Conservation (phyloP, 441 rosid species). For the Gossypium aridum region DNA sequence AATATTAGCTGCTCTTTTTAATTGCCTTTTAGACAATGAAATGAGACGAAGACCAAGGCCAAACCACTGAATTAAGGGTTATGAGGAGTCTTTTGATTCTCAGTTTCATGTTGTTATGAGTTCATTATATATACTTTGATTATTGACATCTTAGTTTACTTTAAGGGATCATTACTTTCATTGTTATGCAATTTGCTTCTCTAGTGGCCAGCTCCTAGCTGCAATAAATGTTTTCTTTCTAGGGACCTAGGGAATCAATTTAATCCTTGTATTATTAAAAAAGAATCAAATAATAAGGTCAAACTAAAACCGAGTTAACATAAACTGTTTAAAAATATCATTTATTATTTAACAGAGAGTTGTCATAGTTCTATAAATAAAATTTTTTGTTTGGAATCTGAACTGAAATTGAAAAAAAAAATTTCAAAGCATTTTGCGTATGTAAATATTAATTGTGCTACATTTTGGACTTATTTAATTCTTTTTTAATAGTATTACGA, state of each 20-base stretch:
- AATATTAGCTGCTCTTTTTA: background rate
- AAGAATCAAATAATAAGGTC: too few relatives aligned
- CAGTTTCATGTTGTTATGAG: background rate
- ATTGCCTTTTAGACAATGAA: background rate
- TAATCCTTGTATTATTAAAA: too few relatives aligned
- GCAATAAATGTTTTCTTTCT: background rate
- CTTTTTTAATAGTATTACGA: too few relatives aligned
- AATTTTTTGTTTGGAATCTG: too few relatives aligned
- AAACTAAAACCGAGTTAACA: too few relatives aligned
- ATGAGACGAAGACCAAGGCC: background rate
- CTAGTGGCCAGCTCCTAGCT: background rate
- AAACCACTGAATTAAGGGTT: constrained; percentile 7
- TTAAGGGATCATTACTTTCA: background rate
- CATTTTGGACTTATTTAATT: too few relatives aligned
- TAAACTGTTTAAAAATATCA: too few relatives aligned
- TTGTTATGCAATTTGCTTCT: background rate
- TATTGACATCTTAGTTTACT: background rate
- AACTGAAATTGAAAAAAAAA: too few relatives aligned
- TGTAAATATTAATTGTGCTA: too few relatives aligned
- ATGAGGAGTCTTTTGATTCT: background rate
- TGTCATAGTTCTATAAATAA: too few relatives aligned
- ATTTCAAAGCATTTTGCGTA: too few relatives aligned
- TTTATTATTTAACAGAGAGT: too few relatives aligned
- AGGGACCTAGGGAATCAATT: background rate
- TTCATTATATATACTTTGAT: background rate